Evolutionary conservation across 2,329 filamentous ascomycete genomes (phyloP), one percentile per base, ranked within the genome.

Genomic region (Chaetomiaceae sp.): DNA sequence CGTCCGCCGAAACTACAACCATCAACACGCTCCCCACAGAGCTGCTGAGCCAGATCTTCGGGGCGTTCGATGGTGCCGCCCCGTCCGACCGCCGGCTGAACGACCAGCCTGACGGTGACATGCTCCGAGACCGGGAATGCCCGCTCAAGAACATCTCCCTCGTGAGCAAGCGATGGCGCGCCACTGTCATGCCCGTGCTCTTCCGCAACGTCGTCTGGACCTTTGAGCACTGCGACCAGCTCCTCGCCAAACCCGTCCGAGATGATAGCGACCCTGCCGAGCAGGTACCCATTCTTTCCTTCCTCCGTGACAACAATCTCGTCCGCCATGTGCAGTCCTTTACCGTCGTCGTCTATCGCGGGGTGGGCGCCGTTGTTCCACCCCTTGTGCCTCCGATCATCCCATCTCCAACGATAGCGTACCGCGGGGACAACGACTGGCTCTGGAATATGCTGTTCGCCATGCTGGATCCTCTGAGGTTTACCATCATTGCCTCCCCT

Each of bases 401-500:
- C 33, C 5, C 14, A 4, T 23, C 35, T 12, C 35, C 8, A 4
- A 8, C 13, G 12, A 10, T 16, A 14, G 13, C 21, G 1, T 60
- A 58, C 42, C 54, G 60, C 38, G 56, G 62, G 46, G 57, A 70
- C 23, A 66, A 65, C 31, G 70, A 70, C 53, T 75, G 71, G 64
- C 73, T 79, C 60, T 87, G 79, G 83, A 70, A 70, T 49, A 70
- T 70, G 17, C 55, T 86, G 2, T 78, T 87, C 42, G 64, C 68
- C 5, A 63, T 72, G 16, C 65, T 85, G 27, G 72, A 81, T 54
- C 81, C 78, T 7, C 54, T 71, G 41, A 69, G 73, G 39, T 63
- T 86, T 52, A 78, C 77, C 7, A 68, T 86, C 48, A 65, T 83
- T 41, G 83, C 83, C 0, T 78, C 83, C 6, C 82, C 85, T 0